Evolutionary conservation across 1,284 basidiomycete genomes (phyloP).

Genomic region (Leucoagaricus sp.): DNA sequence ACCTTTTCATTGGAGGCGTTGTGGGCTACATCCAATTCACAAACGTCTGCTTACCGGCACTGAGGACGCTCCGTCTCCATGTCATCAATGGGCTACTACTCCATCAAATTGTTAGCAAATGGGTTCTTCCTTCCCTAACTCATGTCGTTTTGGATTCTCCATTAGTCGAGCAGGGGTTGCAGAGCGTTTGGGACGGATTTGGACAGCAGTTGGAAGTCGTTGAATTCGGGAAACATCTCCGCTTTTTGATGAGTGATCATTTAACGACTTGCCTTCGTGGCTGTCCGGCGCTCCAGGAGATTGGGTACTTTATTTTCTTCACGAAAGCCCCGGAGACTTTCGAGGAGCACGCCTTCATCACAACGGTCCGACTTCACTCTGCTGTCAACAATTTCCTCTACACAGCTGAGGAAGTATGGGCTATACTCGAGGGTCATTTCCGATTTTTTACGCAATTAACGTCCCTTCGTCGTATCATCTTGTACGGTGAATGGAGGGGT

Average conservation of each 20-base stretch:
- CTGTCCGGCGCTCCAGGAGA: constrained; percentile 48
- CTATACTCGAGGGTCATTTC: constrained; percentile 49
- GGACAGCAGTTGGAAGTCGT: constrained; percentile 52
- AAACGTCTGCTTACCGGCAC: constrained; percentile 39
- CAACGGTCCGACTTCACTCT: constrained; percentile 52
- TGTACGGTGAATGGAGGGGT: constrained; percentile 54
- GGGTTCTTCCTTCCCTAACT: constrained; percentile 54
- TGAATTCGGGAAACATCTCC: constrained; percentile 57
- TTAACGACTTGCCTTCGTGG: constrained; percentile 45
- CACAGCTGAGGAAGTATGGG: constrained; percentile 39
- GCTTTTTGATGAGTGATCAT: constrained; percentile 44
- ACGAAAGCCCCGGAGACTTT: constrained; percentile 36
- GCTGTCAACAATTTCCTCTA: constrained; percentile 42
- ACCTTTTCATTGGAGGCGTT: constrained; percentile 58
- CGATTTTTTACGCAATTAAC: constrained; percentile 31
- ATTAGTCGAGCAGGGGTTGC: constrained; percentile 35
- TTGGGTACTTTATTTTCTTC: constrained; percentile 62
- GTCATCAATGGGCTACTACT: constrained; percentile 51
- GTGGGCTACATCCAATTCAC: constrained; percentile 31
- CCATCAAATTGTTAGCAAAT: constrained; percentile 44
- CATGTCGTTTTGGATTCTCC: constrained; percentile 50
- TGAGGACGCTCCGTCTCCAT: constrained; percentile 55
- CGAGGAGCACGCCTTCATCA: constrained; percentile 36
- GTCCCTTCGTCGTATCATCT: constrained; percentile 29
- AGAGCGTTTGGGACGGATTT: constrained; percentile 48